A percentile compares a stretch with the other conserved stretches of the same genome.
These are phyloP conservation scores for Metarhizium brunneum DNA, from an alignment of 2,329 filamentous ascomycete species.

Conservation along the genomic window DNA sequence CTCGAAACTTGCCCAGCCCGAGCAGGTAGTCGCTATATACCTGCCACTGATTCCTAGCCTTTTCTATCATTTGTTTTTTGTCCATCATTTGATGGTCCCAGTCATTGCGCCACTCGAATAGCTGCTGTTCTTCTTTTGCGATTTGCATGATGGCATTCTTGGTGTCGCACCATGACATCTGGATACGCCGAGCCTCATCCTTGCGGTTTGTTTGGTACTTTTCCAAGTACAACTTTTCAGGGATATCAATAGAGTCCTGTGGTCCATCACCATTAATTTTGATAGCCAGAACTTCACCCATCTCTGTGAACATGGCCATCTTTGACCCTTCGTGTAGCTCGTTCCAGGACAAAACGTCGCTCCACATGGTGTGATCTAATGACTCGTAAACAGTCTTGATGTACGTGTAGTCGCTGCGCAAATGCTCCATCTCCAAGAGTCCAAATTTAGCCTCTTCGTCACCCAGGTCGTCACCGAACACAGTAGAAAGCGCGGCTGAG, in stretches of 20 bases:
- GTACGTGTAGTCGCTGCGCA: slow-evolving; percentile 24
- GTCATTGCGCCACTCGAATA: slow-evolving; percentile 19
- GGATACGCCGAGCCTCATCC: slow-evolving; percentile 36
- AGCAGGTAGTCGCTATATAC: slow-evolving; percentile 25
- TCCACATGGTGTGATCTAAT: slow-evolving; percentile 40
- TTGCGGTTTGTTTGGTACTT: slow-evolving; percentile 38
- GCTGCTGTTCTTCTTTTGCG: slow-evolving; percentile 13
- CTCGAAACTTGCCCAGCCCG: slow-evolving; percentile 23
- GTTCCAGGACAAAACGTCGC: slow-evolving; percentile 28
- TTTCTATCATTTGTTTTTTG: slow-evolving; percentile 22
- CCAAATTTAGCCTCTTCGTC: slow-evolving; percentile 29
- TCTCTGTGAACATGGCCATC: slow-evolving; percentile 34
- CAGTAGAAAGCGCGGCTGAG: slow-evolving; percentile 18
- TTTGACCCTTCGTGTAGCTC: slow-evolving; percentile 25
- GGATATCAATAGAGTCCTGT: slow-evolving; percentile 37
- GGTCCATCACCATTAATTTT: slow-evolving; percentile 33
- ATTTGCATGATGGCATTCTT: slow-evolving; percentile 18
- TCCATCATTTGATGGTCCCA: slow-evolving; percentile 16
- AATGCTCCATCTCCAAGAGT: slow-evolving; percentile 31
- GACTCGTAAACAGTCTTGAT: slow-evolving; percentile 38
- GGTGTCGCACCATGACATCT: slow-evolving; percentile 24
- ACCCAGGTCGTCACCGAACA: slow-evolving; percentile 20
- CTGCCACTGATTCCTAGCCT: slow-evolving; percentile 21
- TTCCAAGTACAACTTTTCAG: slow-evolving; percentile 42
- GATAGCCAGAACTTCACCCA: slow-evolving; percentile 42